A percentile compares a stretch with the other conserved stretches of the same genome.
Evolutionary conservation across 1,139 yeast species (phyloP).

Genomic region (Taphrina pruni): DNA sequence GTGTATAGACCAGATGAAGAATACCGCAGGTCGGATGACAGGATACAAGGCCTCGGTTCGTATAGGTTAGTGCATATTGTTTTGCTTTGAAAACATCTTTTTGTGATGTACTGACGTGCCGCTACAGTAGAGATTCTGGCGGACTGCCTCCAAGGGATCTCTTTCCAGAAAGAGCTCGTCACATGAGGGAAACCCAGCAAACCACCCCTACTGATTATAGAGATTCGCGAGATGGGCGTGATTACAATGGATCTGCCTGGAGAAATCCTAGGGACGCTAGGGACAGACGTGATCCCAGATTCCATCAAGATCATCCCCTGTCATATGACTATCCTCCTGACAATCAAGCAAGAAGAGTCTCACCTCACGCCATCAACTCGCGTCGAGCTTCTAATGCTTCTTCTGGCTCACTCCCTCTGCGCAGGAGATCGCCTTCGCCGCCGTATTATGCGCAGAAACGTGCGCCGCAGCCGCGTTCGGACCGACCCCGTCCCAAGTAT

Average conservation of each 20-base stretch:
- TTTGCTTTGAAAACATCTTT: not conserved
- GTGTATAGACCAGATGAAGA: constrained; percentile 8
- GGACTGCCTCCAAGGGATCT: constrained; percentile 14
- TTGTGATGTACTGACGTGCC: not conserved
- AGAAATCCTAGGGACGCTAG: constrained; percentile 12
- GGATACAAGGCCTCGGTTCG: not conserved
- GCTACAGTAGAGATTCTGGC: not conserved
- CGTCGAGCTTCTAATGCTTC: constrained; percentile 16
- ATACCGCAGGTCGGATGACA: constrained; percentile 17
- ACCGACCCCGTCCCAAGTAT: constrained; percentile 13
- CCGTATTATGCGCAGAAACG: constrained; percentile 18
- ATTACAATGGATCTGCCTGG: not conserved
- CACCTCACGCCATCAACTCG: constrained; percentile 4
- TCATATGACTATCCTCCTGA: constrained; percentile 12
- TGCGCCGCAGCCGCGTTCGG: constrained; percentile 14
- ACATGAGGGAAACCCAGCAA: constrained; percentile 8
- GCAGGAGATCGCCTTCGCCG: constrained; percentile 20
- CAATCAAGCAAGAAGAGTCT: constrained; percentile 7
- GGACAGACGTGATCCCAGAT: constrained; percentile 8
- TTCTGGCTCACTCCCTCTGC: constrained; percentile 7
- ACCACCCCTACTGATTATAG: constrained; percentile 1
- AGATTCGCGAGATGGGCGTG: constrained; percentile 18
- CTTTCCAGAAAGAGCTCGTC: constrained; percentile 23
- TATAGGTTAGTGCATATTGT: constrained; percentile 11
- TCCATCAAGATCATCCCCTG: not conserved